phyloP scores from a whole-genome alignment of 257 asterid species.

The Gynochthodes officinalis region DNA sequence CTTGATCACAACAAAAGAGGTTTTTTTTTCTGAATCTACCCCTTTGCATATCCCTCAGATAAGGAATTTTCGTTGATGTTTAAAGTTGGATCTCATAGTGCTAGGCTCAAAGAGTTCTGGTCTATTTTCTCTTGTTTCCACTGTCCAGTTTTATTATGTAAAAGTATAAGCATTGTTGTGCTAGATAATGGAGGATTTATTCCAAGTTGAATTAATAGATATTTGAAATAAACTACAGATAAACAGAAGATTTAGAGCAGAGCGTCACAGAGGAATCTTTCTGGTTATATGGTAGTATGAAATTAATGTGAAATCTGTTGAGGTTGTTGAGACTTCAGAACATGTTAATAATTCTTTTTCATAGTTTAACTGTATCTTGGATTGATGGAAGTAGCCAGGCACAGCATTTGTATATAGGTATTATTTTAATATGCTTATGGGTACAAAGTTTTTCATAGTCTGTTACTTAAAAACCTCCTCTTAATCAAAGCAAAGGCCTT shows the following conservation, averaged over 20 bases:
- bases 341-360: background rate
- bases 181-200: background rate
- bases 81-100: background rate
- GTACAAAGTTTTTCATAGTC: background rate
- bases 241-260: background rate
- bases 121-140: background rate
- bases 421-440: background rate
- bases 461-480: background rate
- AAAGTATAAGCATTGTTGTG: background rate
- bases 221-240: constrained; percentile 1
- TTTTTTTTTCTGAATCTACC: background rate
- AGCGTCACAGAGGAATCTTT: background rate
- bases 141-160: background rate
- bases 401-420: background rate
- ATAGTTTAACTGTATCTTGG: background rate
- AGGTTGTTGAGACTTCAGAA: background rate
- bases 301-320: background rate
- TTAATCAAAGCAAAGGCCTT: background rate
- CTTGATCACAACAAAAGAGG: background rate
- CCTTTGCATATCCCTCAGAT: background rate
- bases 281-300: background rate
- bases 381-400: background rate
- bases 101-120: background rate
- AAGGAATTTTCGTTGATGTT: background rate
- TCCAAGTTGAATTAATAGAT: background rate